Percentiles rank a stretch among this genome's conserved stretches.
phyloP scores from a whole-genome alignment of 2,329 filamentous ascomycete genomes.

The Trichoderma citrinoviride region DNA sequence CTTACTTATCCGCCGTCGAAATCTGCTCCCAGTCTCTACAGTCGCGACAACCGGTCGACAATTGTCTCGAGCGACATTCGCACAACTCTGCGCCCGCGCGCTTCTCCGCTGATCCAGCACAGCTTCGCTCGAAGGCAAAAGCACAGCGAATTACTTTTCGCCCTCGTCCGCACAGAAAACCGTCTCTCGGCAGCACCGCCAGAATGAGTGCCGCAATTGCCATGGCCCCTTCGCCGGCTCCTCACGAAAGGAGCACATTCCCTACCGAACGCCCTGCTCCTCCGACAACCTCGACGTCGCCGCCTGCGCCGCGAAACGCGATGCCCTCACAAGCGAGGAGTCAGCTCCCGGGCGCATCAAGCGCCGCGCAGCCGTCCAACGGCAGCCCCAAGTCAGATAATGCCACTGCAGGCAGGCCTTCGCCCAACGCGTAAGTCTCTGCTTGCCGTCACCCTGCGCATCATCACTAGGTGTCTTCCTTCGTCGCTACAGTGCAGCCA shows the following conservation, averaged over 20 bases:
- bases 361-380: slow-evolving; percentile 47
- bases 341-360: slow-evolving; percentile 36
- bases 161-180: background rate
- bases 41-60: slow-evolving; percentile 5
- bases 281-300: slow-evolving; percentile 39
- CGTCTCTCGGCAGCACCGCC: slow-evolving; percentile 23
- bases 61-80: slow-evolving; percentile 1
- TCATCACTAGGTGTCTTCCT: background rate
- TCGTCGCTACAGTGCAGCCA: background rate
- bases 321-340: slow-evolving; percentile 27
- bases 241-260: slow-evolving; percentile 61
- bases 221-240: slow-evolving; percentile 67
- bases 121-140: background rate
- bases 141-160: background rate
- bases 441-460: background rate
- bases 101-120: slow-evolving; percentile 1
- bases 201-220: slow-evolving; percentile 67
- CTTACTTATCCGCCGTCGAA: background rate
- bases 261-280: slow-evolving; percentile 48
- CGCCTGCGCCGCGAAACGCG: slow-evolving; percentile 44
- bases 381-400: slow-evolving; percentile 50
- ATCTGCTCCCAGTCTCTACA: background rate
- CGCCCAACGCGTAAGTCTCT: slow-evolving; percentile 56
- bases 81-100: slow-evolving; percentile 14
- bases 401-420: slow-evolving; percentile 49